Conservation (phyloP, 768 basidiomycete species). For the Tephrocybe rancida region DNA sequence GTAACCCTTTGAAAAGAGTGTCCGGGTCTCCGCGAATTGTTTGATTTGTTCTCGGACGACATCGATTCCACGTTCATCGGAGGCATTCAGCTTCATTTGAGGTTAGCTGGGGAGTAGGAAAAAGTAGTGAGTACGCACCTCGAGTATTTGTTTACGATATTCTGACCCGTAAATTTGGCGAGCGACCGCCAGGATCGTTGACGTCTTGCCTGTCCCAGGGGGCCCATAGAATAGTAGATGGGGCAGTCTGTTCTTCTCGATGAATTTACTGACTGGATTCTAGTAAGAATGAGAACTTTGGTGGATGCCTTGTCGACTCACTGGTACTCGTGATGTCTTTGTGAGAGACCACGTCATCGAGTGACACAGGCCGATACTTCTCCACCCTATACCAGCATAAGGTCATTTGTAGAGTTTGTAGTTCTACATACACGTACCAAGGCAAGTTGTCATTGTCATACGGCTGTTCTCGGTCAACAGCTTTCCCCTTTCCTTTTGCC, state of each 20-base stretch:
- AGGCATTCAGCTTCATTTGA: conserved; percentile 81
- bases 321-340: conserved; percentile 94
- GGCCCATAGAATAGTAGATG: conserved; percentile 98
- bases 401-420: background rate
- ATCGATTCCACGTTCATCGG: conserved; percentile 98
- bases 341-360: conserved; percentile 96
- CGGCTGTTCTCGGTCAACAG: conserved; percentile 39
- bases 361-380: conserved; percentile 90
- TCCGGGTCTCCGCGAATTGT: conserved; percentile 95
- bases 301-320: conserved; percentile 39
- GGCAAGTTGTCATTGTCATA: conserved; percentile 73
- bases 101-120: background rate
- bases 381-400: conserved; percentile 74
- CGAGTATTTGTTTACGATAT: conserved; percentile 91
- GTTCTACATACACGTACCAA: conserved; percentile 52
- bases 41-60: conserved; percentile 99
- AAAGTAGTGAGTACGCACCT: conserved; percentile 50
- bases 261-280: conserved; percentile 88
- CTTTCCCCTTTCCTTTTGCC: conserved; percentile 78
- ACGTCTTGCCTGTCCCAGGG: conserved; percentile 98
- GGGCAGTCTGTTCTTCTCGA: conserved; percentile 90
- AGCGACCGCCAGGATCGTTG: conserved; percentile 94
- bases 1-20: conserved; percentile 88
- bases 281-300: conserved; percentile 12
- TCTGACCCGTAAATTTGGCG: conserved; percentile 89